Evolutionary conservation across 345 rosid genomes (phyloP).

Genomic region (Atalantia buxifolia): DNA sequence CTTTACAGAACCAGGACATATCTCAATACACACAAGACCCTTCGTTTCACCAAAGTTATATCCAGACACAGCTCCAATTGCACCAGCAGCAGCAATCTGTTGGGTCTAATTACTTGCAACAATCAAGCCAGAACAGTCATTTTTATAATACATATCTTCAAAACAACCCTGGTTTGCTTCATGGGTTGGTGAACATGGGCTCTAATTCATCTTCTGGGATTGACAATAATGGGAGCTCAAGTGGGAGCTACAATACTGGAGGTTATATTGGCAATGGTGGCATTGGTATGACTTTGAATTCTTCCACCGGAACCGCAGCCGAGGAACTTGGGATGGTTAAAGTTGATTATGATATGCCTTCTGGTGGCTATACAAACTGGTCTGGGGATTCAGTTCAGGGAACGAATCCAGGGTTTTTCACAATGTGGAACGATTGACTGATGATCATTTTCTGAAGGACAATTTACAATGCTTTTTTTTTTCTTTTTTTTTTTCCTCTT

Average conservation of each 20-base stretch:
- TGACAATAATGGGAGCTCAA: slow-evolving; percentile 34
- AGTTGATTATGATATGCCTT: slow-evolving; percentile 86
- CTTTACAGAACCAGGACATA: slow-evolving; percentile 70
- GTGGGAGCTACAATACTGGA: slow-evolving; percentile 42
- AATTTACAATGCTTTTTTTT: slow-evolving; percentile 2
- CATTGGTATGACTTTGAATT: slow-evolving; percentile 48
- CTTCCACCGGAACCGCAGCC: slow-evolving; percentile 38
- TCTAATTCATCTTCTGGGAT: slow-evolving; percentile 32
- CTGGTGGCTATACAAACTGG: slow-evolving; percentile 68
- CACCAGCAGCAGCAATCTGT: slow-evolving; percentile 46
- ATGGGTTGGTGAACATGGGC: slow-evolving; percentile 59
- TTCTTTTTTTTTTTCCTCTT: no score
- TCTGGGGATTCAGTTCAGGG: slow-evolving; percentile 68
- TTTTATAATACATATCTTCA: slow-evolving; percentile 70
- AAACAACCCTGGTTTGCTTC: slow-evolving; percentile 61
- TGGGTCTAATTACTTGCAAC: slow-evolving; percentile 41
- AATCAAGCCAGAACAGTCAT: slow-evolving; percentile 43
- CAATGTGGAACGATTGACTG: slow-evolving; percentile 82
- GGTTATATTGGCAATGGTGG: slow-evolving; percentile 62
- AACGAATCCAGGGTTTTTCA: slow-evolving; percentile 65
- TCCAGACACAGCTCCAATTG: slow-evolving; percentile 79
- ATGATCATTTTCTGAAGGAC: not conserved
- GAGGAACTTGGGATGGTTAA: slow-evolving; percentile 66
- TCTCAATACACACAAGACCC: slow-evolving; percentile 61
- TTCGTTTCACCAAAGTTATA: slow-evolving; percentile 53